Conservation (phyloP, 768 basidiomycete species). For the Serendipita vermifera region DNA sequence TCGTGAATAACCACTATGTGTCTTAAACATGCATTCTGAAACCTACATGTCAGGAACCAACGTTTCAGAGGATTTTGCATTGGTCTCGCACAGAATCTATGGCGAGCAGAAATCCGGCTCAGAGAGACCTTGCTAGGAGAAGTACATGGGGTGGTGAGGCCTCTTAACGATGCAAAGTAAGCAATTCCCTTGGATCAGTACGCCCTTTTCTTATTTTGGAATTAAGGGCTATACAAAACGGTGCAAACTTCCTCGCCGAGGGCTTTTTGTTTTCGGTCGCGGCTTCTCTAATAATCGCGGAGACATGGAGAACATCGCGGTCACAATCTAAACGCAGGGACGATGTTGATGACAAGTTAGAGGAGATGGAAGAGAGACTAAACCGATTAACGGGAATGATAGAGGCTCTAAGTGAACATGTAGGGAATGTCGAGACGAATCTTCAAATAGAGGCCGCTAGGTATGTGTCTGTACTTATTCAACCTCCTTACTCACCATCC, state of each 20-base stretch:
- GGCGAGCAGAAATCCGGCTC: slow-evolving; percentile 56
- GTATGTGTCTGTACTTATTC: slow-evolving; percentile 24
- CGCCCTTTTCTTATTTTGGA: background rate
- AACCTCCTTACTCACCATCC: background rate
- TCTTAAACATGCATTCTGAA: background rate
- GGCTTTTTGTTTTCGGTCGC: slow-evolving; percentile 75
- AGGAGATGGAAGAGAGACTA: slow-evolving; percentile 38
- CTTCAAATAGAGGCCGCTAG: slow-evolving; percentile 37
- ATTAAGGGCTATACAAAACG: slow-evolving; percentile 67
- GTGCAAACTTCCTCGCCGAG: slow-evolving; percentile 73
- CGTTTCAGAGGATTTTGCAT: slow-evolving; percentile 60
- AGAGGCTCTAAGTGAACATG: slow-evolving; percentile 15
- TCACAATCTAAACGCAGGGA: slow-evolving; percentile 59
- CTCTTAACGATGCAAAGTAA: slow-evolving; percentile 63
- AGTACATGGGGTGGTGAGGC: slow-evolving; percentile 54
- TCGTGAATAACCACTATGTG: slow-evolving; percentile 19
- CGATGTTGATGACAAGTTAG: slow-evolving; percentile 56
- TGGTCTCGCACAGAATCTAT: slow-evolving; percentile 60
- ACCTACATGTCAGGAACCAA: slow-evolving; percentile 40
- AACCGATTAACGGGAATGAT: slow-evolving; percentile 30
- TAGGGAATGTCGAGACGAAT: slow-evolving; percentile 29
- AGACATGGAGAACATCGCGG: slow-evolving; percentile 61
- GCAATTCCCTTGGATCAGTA: slow-evolving; percentile 17
- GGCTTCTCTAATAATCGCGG: slow-evolving; percentile 56
- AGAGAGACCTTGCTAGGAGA: slow-evolving; percentile 70